These are phyloP conservation scores for Harringtonia aguacate DNA, from an alignment of 2,329 filamentous ascomycete genomes.

Conservation along the genomic window DNA sequence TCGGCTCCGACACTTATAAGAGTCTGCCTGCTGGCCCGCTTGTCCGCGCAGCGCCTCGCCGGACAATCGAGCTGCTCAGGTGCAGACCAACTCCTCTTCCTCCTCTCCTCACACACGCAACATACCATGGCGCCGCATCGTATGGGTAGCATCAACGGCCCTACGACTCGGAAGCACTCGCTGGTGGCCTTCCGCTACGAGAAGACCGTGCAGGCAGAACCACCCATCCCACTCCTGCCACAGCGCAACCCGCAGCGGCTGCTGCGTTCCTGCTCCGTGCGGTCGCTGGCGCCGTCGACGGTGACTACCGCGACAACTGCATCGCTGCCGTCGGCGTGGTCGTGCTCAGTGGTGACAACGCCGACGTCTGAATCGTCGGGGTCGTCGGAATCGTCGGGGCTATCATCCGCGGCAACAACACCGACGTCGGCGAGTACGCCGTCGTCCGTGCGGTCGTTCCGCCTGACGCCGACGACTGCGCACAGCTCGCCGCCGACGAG, in stretches of 20 bases:
- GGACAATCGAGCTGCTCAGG: no score
- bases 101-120: neutral
- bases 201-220: constrained; percentile 45
- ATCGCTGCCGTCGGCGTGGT: neutral
- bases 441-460: neutral
- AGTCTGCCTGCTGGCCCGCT: no score
- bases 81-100: no score
- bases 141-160: constrained; percentile 29
- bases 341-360: neutral
- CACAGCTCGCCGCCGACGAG: neutral
- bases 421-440: neutral
- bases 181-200: constrained; percentile 51
- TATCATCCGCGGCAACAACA: neutral
- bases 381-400: neutral
- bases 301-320: constrained; percentile 1
- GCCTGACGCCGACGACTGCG: neutral
- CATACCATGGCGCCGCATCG: constrained; percentile 26
- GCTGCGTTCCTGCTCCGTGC: constrained; percentile 15
- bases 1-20: no score
- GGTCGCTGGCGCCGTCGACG: constrained; percentile 10
- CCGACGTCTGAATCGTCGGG: neutral
- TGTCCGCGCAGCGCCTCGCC: no score
- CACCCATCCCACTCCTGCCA: constrained; percentile 42
- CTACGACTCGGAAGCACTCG: constrained; percentile 22
- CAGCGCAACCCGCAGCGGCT: constrained; percentile 29